Percentiles rank a stretch among this genome's conserved stretches.
Evolutionary conservation across 805 yeast species (phyloP).

Genomic region (Cyberlindnera euphorbiiphila): DNA sequence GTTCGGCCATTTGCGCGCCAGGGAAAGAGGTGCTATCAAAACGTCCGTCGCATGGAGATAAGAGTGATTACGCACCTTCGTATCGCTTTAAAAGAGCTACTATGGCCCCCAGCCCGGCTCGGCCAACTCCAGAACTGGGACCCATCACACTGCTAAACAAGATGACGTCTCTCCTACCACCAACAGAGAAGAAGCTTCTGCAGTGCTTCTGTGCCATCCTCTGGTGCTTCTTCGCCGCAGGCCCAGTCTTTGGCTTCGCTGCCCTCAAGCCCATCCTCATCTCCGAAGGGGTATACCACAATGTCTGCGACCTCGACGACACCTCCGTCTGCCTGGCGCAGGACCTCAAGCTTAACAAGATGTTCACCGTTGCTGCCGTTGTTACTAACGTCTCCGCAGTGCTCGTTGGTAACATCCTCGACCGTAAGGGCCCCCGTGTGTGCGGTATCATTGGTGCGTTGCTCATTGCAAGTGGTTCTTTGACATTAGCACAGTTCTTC

Average conservation of each 20-base stretch:
- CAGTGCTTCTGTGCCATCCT: conserved; percentile 55
- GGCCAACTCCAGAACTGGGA: no score
- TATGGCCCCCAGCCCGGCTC: no score
- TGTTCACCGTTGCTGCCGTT: conserved; percentile 86
- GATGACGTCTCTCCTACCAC: conserved; percentile 1
- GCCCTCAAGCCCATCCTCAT: conserved; percentile 84
- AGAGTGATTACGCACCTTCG: no score
- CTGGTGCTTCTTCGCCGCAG: conserved; percentile 92
- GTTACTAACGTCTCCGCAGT: conserved; percentile 80
- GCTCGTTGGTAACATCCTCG: conserved; percentile 77
- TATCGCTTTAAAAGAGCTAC: no score
- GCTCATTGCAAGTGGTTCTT: conserved; percentile 54
- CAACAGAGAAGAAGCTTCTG: conserved; percentile 10
- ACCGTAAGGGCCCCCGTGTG: conserved; percentile 73
- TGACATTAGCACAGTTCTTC: conserved; percentile 40
- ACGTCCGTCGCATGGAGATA: no score
- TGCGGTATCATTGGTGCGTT: conserved; percentile 73
- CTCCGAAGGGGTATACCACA: conserved; percentile 69
- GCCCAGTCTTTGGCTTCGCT: conserved; percentile 93
- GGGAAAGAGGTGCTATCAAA: no score
- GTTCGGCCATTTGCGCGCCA: no score
- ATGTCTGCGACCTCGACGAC: conserved; percentile 43
- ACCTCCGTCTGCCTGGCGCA: conserved; percentile 59
- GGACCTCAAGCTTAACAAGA: conserved; percentile 73
- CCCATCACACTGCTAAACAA: no score